Conservation (phyloP, 768 basidiomycete genomes). For the Suillus luteus region DNA sequence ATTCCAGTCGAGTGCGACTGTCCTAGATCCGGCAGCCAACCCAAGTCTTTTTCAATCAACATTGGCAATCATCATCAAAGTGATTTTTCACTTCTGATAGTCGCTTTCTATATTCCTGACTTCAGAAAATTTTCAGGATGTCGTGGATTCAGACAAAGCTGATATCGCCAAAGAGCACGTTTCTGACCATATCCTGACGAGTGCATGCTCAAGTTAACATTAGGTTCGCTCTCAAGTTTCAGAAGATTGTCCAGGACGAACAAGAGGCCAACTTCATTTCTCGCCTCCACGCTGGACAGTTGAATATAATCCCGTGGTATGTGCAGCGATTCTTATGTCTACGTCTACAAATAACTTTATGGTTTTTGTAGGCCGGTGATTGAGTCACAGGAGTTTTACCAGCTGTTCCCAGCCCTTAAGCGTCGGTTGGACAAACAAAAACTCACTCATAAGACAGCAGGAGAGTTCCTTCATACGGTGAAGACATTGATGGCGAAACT, state of each 20-base stretch:
- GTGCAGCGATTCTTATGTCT: background rate
- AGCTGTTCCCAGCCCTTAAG: constrained; percentile 51
- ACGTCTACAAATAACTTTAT: background rate
- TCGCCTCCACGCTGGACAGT: constrained; percentile 53
- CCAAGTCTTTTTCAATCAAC: constrained; percentile 61
- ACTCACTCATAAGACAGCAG: constrained; percentile 50
- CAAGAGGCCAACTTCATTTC: constrained; percentile 65
- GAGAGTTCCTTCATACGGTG: constrained; percentile 55
- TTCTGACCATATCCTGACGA: background rate
- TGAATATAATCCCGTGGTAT: constrained; percentile 62
- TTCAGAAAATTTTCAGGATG: constrained; percentile 44
- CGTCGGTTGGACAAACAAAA: constrained; percentile 48
- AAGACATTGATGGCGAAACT: constrained; percentile 70
- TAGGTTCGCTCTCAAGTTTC: constrained; percentile 59
- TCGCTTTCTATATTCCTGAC: background rate
- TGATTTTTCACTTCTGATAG: constrained; percentile 10
- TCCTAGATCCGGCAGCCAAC: constrained; percentile 60
- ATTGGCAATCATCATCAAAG: constrained; percentile 66
- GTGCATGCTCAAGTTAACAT: background rate
- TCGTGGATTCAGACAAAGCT: constrained; percentile 58
- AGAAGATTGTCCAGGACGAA: constrained; percentile 63
- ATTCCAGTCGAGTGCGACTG: constrained; percentile 58
- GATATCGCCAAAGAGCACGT: constrained; percentile 61
- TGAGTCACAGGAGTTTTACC: constrained; percentile 61
- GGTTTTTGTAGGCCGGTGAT: constrained; percentile 51